A percentile compares a stretch with the other conserved stretches of the same genome.
These are phyloP conservation scores for Metschnikowia lachancei DNA, from an alignment of 805 yeast species.

Conservation along the genomic window DNA sequence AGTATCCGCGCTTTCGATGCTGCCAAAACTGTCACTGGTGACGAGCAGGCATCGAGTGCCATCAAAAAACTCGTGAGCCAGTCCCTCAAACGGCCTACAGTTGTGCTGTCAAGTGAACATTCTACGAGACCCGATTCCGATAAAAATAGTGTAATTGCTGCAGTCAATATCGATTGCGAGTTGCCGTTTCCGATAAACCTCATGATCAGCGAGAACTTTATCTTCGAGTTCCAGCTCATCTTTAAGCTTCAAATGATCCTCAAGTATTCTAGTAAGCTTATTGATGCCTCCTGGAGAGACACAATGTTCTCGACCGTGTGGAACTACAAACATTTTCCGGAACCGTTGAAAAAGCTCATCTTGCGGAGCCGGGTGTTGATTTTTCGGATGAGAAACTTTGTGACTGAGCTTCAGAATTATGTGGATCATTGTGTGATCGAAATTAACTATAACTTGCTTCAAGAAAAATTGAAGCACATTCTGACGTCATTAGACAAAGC, in stretches of 20 bases:
- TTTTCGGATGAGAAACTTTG: conserved; percentile 53
- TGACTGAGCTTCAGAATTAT: conserved; percentile 54
- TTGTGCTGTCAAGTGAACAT: not conserved
- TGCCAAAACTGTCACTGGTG: conserved; percentile 39
- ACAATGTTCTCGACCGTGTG: conserved; percentile 64
- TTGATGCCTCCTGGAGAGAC: conserved; percentile 64
- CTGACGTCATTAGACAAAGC: conserved; percentile 7
- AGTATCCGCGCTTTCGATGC: conserved; percentile 56
- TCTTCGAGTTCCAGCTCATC: conserved; percentile 75
- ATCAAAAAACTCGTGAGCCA: conserved; percentile 17
- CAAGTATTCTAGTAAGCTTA: conserved; percentile 57
- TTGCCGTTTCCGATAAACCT: conserved; percentile 87
- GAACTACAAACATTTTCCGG: conserved; percentile 49
- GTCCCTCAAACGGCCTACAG: conserved; percentile 13
- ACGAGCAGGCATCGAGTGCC: conserved; percentile 17
- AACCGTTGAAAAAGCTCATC: conserved; percentile 51
- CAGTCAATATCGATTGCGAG: conserved; percentile 53
- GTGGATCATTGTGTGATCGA: conserved; percentile 60
- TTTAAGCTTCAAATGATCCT: conserved; percentile 67
- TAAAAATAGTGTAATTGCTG: conserved; percentile 39
- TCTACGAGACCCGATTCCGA: not conserved
- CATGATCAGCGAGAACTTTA: conserved; percentile 63
- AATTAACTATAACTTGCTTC: conserved; percentile 47
- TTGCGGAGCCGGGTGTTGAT: conserved; percentile 54
- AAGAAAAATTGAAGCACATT: conserved; percentile 17